These are phyloP conservation scores for Viola pubescens DNA, from an alignment of 441 rosid species.

Conservation along the genomic window DNA sequence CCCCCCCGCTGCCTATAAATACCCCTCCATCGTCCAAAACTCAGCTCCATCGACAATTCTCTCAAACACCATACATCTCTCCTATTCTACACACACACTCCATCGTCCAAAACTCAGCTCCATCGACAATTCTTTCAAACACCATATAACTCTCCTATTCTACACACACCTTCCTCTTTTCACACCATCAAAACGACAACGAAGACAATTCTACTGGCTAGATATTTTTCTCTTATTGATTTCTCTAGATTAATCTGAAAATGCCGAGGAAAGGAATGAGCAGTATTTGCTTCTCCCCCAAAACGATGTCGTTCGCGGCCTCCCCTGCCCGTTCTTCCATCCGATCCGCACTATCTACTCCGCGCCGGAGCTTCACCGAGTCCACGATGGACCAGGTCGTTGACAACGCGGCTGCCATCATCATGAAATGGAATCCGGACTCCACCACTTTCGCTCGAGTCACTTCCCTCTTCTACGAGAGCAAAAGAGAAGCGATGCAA, in stretches of 20 bases:
- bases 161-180: too few relatives aligned
- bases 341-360: background rate
- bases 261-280: constrained; percentile 49
- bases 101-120: too few relatives aligned
- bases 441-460: background rate
- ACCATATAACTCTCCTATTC: too few relatives aligned
- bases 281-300: constrained; percentile 45
- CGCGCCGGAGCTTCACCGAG: background rate
- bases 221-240: background rate
- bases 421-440: background rate
- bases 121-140: too few relatives aligned
- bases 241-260: background rate
- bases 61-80: too few relatives aligned
- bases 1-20: too few relatives aligned
- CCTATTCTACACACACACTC: too few relatives aligned
- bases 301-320: background rate
- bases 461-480: background rate
- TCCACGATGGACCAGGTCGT: background rate
- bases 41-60: too few relatives aligned
- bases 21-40: too few relatives aligned
- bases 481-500: background rate
- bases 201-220: too few relatives aligned
- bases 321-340: background rate
- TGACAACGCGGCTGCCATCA: background rate
- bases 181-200: too few relatives aligned